Percentiles rank a stretch among this genome's conserved stretches.
Evolutionary conservation across 345 rosid genomes (phyloP).

Genomic region (Eutrema yunnanense): DNA sequence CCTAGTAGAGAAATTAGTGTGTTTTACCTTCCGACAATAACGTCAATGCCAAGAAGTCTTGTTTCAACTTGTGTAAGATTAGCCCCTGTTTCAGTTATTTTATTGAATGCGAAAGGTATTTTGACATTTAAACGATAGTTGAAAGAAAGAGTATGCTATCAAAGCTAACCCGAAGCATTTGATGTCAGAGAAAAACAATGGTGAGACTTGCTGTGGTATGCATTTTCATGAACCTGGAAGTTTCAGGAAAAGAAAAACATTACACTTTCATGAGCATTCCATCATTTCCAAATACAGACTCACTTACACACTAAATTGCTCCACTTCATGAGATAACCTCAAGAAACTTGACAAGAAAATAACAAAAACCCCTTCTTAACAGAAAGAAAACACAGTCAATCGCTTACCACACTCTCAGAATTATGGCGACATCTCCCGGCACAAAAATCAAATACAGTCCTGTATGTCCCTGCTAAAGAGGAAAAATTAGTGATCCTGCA

Average conservation of each 20-base stretch:
- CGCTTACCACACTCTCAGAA: conserved; percentile 85
- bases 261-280: not conserved
- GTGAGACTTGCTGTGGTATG: conserved; percentile 83
- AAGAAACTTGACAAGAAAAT: not conserved
- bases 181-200: conserved; percentile 84
- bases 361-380: not conserved
- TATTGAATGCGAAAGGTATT: not conserved
- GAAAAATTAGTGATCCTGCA: not conserved
- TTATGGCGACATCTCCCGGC: conserved; percentile 94
- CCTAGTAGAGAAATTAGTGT: not conserved
- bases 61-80: conserved; percentile 49
- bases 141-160: conserved; percentile 2
- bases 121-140: not conserved
- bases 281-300: not conserved
- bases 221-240: conserved; percentile 91
- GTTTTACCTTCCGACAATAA: conserved; percentile 66
- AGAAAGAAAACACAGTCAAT: not conserved
- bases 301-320: not conserved
- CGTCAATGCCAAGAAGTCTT: conserved; percentile 70
- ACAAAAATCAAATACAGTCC: conserved; percentile 81
- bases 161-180: conserved; percentile 61
- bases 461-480: conserved; percentile 52
- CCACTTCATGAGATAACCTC: not conserved
- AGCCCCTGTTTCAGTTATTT: conserved; percentile 26
- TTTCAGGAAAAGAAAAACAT: not conserved